Evolutionary conservation across 2,329 filamentous ascomycete genomes (phyloP).

Genomic region (Elsinoe fawcettii): DNA sequence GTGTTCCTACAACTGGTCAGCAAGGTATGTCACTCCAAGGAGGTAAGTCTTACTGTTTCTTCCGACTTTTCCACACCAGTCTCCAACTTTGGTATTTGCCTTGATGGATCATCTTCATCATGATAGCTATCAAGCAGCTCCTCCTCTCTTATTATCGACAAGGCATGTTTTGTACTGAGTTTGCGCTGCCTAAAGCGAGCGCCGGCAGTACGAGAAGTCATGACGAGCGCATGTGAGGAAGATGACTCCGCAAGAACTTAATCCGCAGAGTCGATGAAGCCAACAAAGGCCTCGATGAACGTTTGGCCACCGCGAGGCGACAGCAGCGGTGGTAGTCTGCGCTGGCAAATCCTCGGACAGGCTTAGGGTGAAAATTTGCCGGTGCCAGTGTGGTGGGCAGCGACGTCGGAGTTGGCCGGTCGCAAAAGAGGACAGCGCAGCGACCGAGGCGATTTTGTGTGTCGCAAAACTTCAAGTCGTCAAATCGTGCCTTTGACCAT

Average conservation of each 20-base stretch:
- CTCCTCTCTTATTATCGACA: conserved; percentile 80
- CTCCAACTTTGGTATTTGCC: conserved; percentile 75
- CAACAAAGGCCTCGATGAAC: background rate
- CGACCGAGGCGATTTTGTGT: background rate
- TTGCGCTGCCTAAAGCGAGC: conserved; percentile 67
- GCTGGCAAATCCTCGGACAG: conserved; percentile 1
- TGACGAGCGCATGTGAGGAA: conserved; percentile 9
- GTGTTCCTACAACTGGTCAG: conserved; percentile 61
- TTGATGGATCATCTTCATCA: conserved; percentile 77
- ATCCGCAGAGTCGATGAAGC: conserved; percentile 9
- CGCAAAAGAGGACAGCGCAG: conserved; percentile 12
- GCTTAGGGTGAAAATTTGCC: background rate
- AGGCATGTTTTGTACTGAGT: conserved; percentile 80
- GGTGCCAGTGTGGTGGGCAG: background rate
- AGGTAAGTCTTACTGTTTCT: conserved; percentile 65
- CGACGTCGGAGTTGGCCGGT: conserved; percentile 4
- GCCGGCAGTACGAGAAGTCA: conserved; percentile 27
- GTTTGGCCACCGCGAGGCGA: background rate
- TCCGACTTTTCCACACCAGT: conserved; percentile 96
- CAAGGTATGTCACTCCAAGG: background rate
- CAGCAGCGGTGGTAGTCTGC: background rate
- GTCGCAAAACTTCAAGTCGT: conserved; percentile 12
- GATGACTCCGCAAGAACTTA: conserved; percentile 12
- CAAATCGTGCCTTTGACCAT: conserved; percentile 1
- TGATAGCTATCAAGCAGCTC: conserved; percentile 66